phyloP scores from a whole-genome alignment of 305 asterid species.

The Fraxinus angustifolia region DNA sequence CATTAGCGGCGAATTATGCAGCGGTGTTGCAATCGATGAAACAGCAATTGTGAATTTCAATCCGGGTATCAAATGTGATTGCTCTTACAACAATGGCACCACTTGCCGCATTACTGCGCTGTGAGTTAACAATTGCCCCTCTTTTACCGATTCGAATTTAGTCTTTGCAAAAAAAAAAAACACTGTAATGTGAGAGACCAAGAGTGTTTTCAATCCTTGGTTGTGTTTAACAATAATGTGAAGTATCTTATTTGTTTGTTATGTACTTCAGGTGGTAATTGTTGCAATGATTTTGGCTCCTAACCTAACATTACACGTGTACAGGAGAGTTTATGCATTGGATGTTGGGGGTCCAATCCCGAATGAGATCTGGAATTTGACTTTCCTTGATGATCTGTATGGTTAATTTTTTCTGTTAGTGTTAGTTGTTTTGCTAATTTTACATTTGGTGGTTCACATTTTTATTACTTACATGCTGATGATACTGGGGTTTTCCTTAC shows the following conservation, averaged over 20 bases:
- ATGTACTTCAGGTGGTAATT: not conserved
- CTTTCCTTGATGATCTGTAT: conserved; percentile 60
- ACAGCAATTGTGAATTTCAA: conserved; percentile 29
- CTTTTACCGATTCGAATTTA: not conserved
- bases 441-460: not conserved
- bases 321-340: conserved; percentile 58
- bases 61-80: conserved; percentile 70
- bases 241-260: not conserved
- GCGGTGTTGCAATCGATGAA: conserved; percentile 45
- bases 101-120: conserved; percentile 59
- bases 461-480: not conserved
- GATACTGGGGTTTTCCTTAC: not conserved
- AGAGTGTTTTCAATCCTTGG: not conserved
- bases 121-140: conserved; percentile 32
- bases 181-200: not conserved
- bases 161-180: not conserved
- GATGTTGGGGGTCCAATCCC: conserved; percentile 53
- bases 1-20: conserved; percentile 56
- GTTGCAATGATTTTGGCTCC: not conserved
- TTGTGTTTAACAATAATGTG: not conserved
- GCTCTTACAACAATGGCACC: conserved; percentile 36
- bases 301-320: not conserved
- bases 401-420: conserved; percentile 15
- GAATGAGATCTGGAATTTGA: conserved; percentile 75
- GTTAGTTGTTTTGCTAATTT: not conserved